These are phyloP conservation scores for Euphorbia tirucalli DNA, from an alignment of 345 rosid species.

Conservation along the genomic window DNA sequence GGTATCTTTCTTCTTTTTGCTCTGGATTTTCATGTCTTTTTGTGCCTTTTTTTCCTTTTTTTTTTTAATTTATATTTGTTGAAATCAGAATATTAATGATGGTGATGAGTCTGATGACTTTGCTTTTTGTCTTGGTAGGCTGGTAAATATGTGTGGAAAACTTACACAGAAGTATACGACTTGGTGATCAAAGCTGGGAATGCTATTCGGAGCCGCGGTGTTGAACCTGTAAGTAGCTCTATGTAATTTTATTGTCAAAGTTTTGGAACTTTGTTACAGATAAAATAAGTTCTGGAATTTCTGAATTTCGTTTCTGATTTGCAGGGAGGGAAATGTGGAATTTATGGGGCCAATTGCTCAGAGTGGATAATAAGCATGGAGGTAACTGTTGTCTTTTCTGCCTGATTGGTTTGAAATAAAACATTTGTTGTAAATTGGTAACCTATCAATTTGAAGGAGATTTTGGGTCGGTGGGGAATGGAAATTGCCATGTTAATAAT, in stretches of 20 bases:
- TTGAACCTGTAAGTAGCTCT: slow-evolving; percentile 54
- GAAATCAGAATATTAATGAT: not conserved
- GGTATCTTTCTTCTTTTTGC: slow-evolving; percentile 33
- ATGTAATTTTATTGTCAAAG: not conserved
- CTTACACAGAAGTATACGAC: slow-evolving; percentile 77
- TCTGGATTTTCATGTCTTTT: not conserved
- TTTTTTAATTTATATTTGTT: not conserved
- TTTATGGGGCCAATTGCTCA: slow-evolving; percentile 81
- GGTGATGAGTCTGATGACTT: not conserved
- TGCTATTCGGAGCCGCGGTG: slow-evolving; percentile 75
- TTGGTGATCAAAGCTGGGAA: slow-evolving; percentile 76
- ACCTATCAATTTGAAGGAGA: not conserved
- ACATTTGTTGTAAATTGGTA: not conserved
- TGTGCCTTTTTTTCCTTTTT: not conserved
- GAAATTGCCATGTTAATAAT: not conserved
- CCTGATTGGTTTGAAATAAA: not conserved
- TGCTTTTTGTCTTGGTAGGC: slow-evolving; percentile 45
- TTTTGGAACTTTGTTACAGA: not conserved
- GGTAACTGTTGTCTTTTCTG: slow-evolving; percentile 41
- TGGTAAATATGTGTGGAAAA: slow-evolving; percentile 82
- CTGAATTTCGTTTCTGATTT: slow-evolving; percentile 10
- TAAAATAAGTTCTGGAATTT: not conserved
- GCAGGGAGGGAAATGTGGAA: slow-evolving; percentile 85
- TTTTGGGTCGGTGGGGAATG: not conserved
- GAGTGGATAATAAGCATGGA: slow-evolving; percentile 99